These are phyloP conservation scores for Paratinospora sagittata DNA, from an alignment of 164 flowering plant genomes.

Conservation along the genomic window DNA sequence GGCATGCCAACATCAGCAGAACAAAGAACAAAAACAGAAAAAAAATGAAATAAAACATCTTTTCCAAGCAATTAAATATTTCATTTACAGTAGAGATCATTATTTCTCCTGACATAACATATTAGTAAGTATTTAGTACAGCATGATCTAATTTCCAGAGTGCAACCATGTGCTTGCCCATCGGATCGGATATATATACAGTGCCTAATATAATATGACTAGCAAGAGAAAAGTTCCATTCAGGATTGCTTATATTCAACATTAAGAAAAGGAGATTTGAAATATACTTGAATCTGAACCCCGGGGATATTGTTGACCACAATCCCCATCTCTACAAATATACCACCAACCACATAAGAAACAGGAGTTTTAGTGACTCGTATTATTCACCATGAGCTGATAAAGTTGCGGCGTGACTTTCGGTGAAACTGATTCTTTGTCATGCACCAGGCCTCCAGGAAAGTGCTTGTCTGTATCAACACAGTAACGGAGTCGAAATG, in stretches of 20 bases:
- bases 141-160: not conserved
- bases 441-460: conserved; percentile 62
- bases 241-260: not conserved
- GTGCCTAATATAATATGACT: not conserved
- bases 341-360: not conserved
- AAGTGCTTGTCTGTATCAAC: conserved; percentile 61
- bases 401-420: conserved; percentile 37
- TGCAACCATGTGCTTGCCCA: not conserved
- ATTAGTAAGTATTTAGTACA: not conserved
- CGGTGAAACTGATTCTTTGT: conserved; percentile 62
- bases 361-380: conserved; percentile 1
- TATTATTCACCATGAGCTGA: conserved; percentile 38
- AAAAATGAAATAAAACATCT: not conserved
- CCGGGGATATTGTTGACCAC: not conserved
- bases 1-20: too few species aligned
- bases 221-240: not conserved
- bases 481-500: not conserved
- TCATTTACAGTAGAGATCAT: not conserved
- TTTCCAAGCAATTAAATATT: not conserved
- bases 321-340: not conserved
- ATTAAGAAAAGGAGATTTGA: not conserved
- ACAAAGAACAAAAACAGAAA: too few species aligned
- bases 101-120: not conserved
- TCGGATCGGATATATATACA: not conserved
- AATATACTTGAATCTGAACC: not conserved